phyloP scores from a whole-genome alignment of 176 grass and related monocot genomes.

The Puya raimondii region DNA sequence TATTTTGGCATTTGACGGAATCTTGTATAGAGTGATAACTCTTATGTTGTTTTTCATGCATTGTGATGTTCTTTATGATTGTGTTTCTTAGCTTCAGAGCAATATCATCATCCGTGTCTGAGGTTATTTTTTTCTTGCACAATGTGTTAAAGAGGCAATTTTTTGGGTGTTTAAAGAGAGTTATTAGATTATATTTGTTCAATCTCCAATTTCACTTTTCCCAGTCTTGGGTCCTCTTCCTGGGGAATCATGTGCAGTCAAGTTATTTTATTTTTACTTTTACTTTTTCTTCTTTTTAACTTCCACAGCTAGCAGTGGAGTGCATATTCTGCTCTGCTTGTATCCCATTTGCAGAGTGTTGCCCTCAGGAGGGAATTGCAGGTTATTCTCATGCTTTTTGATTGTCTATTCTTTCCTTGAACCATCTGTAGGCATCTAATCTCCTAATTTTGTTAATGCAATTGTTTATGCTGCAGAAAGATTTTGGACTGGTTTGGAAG shows the following conservation, averaged over 20 bases:
- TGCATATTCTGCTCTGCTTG: constrained; percentile 98
- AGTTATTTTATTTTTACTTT: constrained; percentile 2
- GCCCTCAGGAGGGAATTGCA: constrained; percentile 94
- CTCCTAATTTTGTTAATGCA: constrained; percentile 23
- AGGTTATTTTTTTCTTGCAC: not conserved
- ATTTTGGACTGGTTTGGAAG: constrained; percentile 85
- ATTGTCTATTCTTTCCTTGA: constrained; percentile 16
- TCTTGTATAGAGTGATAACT: not conserved
- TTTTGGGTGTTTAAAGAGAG: not conserved
- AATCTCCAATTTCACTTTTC: too few species aligned
- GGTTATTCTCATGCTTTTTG: constrained; percentile 33
- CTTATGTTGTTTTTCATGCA: constrained; percentile 7
- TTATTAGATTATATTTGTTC: not conserved
- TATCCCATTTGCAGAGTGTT: constrained; percentile 84
- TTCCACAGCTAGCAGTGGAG: constrained; percentile 83
- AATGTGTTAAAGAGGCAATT: not conserved
- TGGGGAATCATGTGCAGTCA: too few species aligned
- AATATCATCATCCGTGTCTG: not conserved
- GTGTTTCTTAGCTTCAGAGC: not conserved
- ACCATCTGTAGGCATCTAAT: constrained; percentile 8
- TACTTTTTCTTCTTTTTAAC: constrained; percentile 17
- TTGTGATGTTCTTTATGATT: constrained; percentile 12
- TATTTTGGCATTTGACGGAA: too few species aligned
- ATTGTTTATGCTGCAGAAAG: constrained; percentile 55
- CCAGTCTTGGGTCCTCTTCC: too few species aligned